phyloP scores from a whole-genome alignment of 768 basidiomycete species.

The Clathrus columnatus region DNA sequence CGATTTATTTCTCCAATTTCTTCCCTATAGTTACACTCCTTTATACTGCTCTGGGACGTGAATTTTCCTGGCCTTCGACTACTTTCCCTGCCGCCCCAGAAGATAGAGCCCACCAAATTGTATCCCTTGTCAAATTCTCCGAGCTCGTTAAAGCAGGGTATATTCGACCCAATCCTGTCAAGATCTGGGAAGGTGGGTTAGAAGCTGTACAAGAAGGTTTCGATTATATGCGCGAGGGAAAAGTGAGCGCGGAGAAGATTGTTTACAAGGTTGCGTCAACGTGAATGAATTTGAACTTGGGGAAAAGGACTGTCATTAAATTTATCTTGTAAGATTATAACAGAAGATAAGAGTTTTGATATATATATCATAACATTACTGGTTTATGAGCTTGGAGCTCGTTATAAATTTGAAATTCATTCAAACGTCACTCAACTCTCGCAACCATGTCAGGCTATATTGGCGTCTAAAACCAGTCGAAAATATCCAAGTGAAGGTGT shows the following conservation, averaged over 20 bases:
- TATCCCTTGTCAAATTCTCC: background rate
- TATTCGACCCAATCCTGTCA: slow-evolving; percentile 1
- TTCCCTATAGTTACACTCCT: background rate
- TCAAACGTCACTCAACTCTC: too few species aligned
- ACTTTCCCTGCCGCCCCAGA: background rate
- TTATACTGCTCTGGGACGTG: slow-evolving; percentile 8
- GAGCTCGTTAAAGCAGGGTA: background rate
- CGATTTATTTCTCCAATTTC: too few species aligned
- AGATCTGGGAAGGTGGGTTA: slow-evolving; percentile 13
- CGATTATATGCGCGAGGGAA: slow-evolving; percentile 11
- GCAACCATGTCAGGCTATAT: too few species aligned
- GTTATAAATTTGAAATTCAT: too few species aligned
- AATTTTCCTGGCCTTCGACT: background rate
- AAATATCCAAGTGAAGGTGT: too few species aligned
- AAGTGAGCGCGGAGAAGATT: slow-evolving; percentile 16
- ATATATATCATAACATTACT: too few species aligned
- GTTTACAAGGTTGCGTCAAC: slow-evolving; percentile 3
- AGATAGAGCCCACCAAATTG: slow-evolving; percentile 4
- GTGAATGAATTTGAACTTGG: too few species aligned
- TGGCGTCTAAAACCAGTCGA: too few species aligned
- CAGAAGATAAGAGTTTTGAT: too few species aligned
- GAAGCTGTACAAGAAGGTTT: slow-evolving; percentile 11
- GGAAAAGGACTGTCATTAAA: too few species aligned
- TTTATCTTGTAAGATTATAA: too few species aligned
- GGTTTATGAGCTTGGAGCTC: too few species aligned